Percentiles rank a stretch among this genome's conserved stretches.
phyloP scores from a whole-genome alignment of 2,329 filamentous ascomycete species.

The Volutella citrinella region DNA sequence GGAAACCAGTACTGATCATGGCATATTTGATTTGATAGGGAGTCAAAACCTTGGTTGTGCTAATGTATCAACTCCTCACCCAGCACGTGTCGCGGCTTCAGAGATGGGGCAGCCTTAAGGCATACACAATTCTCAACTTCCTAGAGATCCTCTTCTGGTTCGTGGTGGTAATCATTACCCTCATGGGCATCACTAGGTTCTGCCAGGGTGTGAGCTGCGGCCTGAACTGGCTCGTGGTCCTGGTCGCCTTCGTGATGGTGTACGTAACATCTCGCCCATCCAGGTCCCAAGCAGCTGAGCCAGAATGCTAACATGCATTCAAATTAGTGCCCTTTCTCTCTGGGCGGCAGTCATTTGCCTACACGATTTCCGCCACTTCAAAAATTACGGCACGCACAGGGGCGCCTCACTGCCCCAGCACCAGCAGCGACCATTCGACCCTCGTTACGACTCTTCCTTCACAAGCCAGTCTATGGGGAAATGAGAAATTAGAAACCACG shows the following conservation, averaged over 20 bases:
- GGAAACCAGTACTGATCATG: not conserved
- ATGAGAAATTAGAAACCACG: no score
- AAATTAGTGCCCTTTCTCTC: conserved; percentile 1
- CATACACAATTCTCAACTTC: conserved; percentile 21
- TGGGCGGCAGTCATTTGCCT: conserved; percentile 6
- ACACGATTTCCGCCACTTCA: conserved; percentile 6
- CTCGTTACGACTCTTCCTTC: conserved; percentile 1
- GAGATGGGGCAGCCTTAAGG: conserved; percentile 20
- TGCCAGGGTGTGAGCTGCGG: conserved; percentile 15
- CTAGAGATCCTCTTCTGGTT: conserved; percentile 25
- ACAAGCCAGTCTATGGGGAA: not conserved
- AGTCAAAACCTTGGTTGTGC: conserved; percentile 11
- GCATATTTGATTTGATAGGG: conserved; percentile 1
- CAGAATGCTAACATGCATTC: no score
- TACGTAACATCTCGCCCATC: not conserved
- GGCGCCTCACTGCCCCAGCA: conserved; percentile 1
- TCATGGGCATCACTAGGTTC: conserved; percentile 10
- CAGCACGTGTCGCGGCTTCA: conserved; percentile 25
- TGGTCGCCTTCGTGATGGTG: conserved; percentile 4
- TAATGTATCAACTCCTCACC: conserved; percentile 14
- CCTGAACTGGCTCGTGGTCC: conserved; percentile 11
- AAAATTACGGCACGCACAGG: conserved; percentile 3
- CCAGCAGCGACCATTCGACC: not conserved
- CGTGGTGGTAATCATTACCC: conserved; percentile 21
- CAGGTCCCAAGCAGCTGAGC: not conserved